Conservation (phyloP, 306 rosid species). For the Medicago arabica region DNA sequence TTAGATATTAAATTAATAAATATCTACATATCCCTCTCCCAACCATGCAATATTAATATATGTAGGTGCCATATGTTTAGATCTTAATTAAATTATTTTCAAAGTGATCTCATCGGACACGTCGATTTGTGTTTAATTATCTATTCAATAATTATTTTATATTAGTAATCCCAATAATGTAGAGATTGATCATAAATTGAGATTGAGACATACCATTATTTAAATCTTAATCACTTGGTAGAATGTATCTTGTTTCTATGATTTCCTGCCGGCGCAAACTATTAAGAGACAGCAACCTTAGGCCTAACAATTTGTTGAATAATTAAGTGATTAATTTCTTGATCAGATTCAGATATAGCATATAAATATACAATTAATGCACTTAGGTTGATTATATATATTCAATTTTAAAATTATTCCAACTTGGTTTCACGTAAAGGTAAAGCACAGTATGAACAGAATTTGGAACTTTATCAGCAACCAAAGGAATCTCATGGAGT, state of each 20-base stretch:
- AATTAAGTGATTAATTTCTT: constrained; percentile 12
- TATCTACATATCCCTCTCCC: constrained; percentile 20
- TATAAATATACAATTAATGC: constrained; percentile 37
- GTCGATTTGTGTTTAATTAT: constrained; percentile 37
- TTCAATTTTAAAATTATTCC: background rate
- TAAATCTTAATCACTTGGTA: constrained; percentile 39
- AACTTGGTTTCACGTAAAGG: constrained; percentile 51
- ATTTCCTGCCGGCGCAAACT: constrained; percentile 58
- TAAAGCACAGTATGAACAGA: constrained; percentile 43
- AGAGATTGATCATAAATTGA: constrained; percentile 39
- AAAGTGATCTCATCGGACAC: constrained; percentile 46
- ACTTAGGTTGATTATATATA: constrained; percentile 38
- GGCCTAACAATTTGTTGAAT: constrained; percentile 41
- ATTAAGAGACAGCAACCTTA: constrained; percentile 46
- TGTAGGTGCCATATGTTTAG: constrained; percentile 34
- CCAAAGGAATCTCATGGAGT: constrained; percentile 58
- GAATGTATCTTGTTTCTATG: constrained; percentile 45
- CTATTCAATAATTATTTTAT: constrained; percentile 40
- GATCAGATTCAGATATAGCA: constrained; percentile 14
- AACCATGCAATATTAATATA: constrained; percentile 18
- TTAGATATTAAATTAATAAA: constrained; percentile 25
- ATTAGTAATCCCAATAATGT: constrained; percentile 52
- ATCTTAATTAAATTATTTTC: constrained; percentile 41
- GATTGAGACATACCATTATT: constrained; percentile 48
- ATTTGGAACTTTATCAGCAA: constrained; percentile 45